phyloP scores from a whole-genome alignment of 129 eudicot genomes.

The Saposhnikovia divaricata region DNA sequence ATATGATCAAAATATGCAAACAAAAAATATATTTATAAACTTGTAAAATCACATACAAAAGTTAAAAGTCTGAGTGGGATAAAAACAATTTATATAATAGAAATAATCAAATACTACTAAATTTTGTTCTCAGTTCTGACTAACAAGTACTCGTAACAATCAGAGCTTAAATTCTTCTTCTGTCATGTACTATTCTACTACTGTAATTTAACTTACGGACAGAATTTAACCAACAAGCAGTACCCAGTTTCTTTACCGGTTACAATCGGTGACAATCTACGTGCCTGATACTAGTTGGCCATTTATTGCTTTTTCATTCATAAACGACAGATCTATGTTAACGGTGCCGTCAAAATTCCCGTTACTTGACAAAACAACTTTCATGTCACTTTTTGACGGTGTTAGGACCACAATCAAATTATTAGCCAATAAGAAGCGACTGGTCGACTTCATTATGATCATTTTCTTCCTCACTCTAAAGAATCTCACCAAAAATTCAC shows the following conservation, averaged over 20 bases:
- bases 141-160: too few relatives aligned
- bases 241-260: background rate
- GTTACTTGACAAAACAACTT: background rate
- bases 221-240: background rate
- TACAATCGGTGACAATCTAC: background rate
- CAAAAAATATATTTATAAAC: too few relatives aligned
- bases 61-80: too few relatives aligned
- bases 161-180: too few relatives aligned
- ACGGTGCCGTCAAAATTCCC: conserved; percentile 3
- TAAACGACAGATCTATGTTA: background rate
- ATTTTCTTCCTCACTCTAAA: background rate
- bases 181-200: too few relatives aligned
- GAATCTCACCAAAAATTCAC: background rate
- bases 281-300: background rate
- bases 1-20: too few relatives aligned
- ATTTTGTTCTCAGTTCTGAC: too few relatives aligned
- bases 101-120: too few relatives aligned
- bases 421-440: background rate
- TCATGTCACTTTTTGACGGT: background rate
- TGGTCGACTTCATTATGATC: background rate
- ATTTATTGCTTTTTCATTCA: background rate
- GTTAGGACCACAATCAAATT: conserved; percentile 1
- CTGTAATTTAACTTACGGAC: background rate
- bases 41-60: too few relatives aligned
- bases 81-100: too few relatives aligned